These are phyloP conservation scores for Closterium sp. DNA, from an alignment of 139 green algal genomes.

Conservation along the genomic window DNA sequence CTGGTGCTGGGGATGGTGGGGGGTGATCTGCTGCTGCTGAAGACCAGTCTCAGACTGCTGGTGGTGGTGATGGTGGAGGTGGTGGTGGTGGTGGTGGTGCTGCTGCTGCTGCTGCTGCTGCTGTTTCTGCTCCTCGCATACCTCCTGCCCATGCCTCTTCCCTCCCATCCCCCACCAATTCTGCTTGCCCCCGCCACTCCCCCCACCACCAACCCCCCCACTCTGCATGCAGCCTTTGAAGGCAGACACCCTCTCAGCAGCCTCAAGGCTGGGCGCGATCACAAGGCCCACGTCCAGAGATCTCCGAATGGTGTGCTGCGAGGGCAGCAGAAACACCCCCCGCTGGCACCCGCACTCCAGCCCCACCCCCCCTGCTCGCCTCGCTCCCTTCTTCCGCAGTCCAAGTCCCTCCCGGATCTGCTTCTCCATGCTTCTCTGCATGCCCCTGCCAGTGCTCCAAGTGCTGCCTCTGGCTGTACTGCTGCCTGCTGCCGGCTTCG, in stretches of 20 bases:
- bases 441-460: background rate
- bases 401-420: background rate
- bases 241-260: constrained; percentile 12
- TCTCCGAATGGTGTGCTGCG: constrained; percentile 2
- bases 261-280: constrained; percentile 6
- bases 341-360: constrained; percentile 1
- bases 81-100: background rate
- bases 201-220: background rate
- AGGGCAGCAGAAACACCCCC: constrained; percentile 26
- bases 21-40: background rate
- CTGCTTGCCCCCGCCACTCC: background rate
- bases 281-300: constrained; percentile 21
- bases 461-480: background rate
- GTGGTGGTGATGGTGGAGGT: background rate
- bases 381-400: background rate
- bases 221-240: background rate
- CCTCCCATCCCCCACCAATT: too few species aligned
- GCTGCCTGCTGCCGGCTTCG: background rate
- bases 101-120: background rate
- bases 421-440: background rate
- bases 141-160: background rate
- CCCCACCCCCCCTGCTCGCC: background rate
- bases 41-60: background rate
- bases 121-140: background rate
- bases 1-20: background rate